phyloP scores from a whole-genome alignment of 371 early-diverging fungal genomes.

The Mucor circinelloides region DNA sequence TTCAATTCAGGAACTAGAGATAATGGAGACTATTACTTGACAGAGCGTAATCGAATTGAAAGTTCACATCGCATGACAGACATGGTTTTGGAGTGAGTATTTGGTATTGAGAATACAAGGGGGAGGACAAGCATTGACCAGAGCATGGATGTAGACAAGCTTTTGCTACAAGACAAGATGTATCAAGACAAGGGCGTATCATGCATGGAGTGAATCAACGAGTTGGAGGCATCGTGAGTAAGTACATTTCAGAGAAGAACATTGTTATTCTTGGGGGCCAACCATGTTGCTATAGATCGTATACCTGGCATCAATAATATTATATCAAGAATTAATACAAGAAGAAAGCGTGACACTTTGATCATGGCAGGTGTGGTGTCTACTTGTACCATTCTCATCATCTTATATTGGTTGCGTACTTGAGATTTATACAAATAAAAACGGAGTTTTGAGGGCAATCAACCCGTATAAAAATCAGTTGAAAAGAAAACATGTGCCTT shows the following conservation, averaged over 20 bases:
- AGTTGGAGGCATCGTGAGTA: slow-evolving; percentile 55
- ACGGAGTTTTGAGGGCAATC: neutral
- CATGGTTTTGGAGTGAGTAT: slow-evolving; percentile 62
- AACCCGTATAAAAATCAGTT: neutral
- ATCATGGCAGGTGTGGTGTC: slow-evolving; percentile 69
- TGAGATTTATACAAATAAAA: slow-evolving; percentile 17
- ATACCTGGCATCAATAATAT: slow-evolving; percentile 68
- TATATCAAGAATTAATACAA: slow-evolving; percentile 63
- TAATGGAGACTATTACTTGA: slow-evolving; percentile 58
- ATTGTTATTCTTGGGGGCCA: neutral
- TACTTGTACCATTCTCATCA: slow-evolving; percentile 58
- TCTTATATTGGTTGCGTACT: slow-evolving; percentile 52
- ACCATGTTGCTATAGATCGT: slow-evolving; percentile 23
- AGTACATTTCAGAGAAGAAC: neutral
- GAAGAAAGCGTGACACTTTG: slow-evolving; percentile 63
- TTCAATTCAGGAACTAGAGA: slow-evolving; percentile 46
- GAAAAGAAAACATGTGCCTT: slow-evolving; percentile 1
- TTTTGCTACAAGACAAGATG: slow-evolving; percentile 59
- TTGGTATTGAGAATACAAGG: neutral
- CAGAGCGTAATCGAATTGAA: slow-evolving; percentile 65
- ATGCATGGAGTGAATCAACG: slow-evolving; percentile 54
- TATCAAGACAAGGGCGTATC: slow-evolving; percentile 56
- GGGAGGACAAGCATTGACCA: neutral
- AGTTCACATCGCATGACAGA: slow-evolving; percentile 67
- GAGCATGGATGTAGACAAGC: slow-evolving; percentile 54